These are phyloP conservation scores for Huntiella decipiens DNA, from an alignment of 2,329 filamentous ascomycete genomes.

Conservation along the genomic window DNA sequence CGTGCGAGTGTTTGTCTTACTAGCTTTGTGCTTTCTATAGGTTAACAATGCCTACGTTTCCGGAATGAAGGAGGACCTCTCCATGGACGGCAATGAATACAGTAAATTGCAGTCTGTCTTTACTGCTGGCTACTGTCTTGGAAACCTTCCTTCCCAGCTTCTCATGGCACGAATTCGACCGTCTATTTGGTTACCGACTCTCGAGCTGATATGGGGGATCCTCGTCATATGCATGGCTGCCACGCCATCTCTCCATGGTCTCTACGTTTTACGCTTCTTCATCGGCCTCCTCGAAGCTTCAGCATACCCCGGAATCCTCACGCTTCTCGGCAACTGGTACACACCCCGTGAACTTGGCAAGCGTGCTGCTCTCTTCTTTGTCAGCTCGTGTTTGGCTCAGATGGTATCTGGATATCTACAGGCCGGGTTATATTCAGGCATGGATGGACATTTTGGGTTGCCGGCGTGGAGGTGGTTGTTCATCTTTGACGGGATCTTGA, in stretches of 20 bases:
- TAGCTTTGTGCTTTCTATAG: constrained; percentile 1
- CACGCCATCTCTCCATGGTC: constrained; percentile 20
- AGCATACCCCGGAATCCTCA: constrained; percentile 21
- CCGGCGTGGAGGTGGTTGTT: constrained; percentile 28
- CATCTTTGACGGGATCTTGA: constrained; percentile 24
- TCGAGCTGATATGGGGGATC: constrained; percentile 19
- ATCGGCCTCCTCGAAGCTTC: constrained; percentile 22
- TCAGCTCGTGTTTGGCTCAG: constrained; percentile 19
- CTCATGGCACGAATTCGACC: constrained; percentile 23
- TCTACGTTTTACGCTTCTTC: constrained; percentile 25
- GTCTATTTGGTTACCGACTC: constrained; percentile 22
- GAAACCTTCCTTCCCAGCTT: constrained; percentile 21
- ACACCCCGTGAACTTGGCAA: constrained; percentile 24
- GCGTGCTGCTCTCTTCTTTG: constrained; percentile 24
- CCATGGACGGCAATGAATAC: constrained; percentile 32
- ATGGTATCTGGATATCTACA: constrained; percentile 27
- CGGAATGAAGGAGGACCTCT: constrained; percentile 31
- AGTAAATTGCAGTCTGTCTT: constrained; percentile 34
- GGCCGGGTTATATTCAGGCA: constrained; percentile 22
- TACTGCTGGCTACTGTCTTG: constrained; percentile 40
- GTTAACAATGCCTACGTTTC: constrained; percentile 23
- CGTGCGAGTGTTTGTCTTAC: not conserved
- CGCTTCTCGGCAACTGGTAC: constrained; percentile 26
- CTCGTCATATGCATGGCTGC: constrained; percentile 21
- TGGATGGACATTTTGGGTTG: constrained; percentile 21